phyloP scores from a whole-genome alignment of 1,284 basidiomycete species.

The Fomitiporia mediterranea region DNA sequence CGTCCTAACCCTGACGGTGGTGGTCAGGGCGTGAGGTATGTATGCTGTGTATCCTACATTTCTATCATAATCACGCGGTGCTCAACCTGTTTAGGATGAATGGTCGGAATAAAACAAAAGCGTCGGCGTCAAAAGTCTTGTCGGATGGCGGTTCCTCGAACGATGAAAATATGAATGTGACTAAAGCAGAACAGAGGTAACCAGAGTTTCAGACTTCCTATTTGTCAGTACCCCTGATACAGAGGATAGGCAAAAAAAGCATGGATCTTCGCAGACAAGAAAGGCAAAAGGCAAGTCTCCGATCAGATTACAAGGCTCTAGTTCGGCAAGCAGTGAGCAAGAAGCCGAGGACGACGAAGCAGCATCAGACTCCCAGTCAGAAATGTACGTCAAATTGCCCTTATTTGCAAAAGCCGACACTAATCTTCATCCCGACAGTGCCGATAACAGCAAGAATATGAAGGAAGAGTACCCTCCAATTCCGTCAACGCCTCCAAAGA shows the following conservation, averaged over 20 bases:
- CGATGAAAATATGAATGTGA: too few relatives aligned
- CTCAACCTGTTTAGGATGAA: too few relatives aligned
- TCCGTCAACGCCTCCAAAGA: slow-evolving; percentile 8
- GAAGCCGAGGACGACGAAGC: background rate
- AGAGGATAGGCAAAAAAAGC: background rate
- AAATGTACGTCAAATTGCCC: background rate
- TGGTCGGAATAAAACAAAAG: background rate
- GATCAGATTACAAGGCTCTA: background rate
- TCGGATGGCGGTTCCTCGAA: too few relatives aligned
- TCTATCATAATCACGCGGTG: too few relatives aligned
- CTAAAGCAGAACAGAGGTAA: too few relatives aligned
- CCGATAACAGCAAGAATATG: slow-evolving; percentile 4
- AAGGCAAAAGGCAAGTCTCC: background rate
- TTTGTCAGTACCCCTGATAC: too few relatives aligned
- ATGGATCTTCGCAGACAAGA: background rate
- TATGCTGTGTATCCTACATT: background rate
- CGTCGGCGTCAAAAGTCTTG: background rate
- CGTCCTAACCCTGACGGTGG: background rate
- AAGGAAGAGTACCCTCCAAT: slow-evolving; percentile 3
- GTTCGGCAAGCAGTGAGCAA: background rate
- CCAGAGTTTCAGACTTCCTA: too few relatives aligned
- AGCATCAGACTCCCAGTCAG: background rate
- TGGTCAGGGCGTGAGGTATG: background rate
- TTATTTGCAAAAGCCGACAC: background rate
- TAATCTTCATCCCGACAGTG: background rate